phyloP scores from a whole-genome alignment of 371 early-diverging fungal species.

The Mortierella sp. region DNA sequence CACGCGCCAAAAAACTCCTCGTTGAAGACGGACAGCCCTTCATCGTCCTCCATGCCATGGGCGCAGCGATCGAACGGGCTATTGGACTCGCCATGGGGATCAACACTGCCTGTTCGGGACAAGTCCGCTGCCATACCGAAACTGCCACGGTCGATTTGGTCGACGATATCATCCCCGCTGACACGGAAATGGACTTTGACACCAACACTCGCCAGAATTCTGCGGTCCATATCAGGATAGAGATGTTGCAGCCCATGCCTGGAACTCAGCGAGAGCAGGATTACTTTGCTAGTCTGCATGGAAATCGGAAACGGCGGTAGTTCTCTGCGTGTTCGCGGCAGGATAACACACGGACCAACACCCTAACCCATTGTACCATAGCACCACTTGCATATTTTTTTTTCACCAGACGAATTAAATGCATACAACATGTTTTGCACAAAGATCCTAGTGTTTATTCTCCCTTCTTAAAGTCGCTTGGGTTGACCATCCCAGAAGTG shows the following conservation, averaged over 20 bases:
- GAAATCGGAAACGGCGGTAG: slow-evolving; percentile 26
- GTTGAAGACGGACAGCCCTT: slow-evolving; percentile 48
- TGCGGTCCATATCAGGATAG: slow-evolving; percentile 50
- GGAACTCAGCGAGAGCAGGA: slow-evolving; percentile 33
- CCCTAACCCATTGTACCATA: slow-evolving; percentile 2
- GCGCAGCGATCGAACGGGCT: slow-evolving; percentile 52
- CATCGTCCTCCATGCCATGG: slow-evolving; percentile 49
- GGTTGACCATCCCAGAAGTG: slow-evolving; percentile 5
- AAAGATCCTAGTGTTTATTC: not conserved
- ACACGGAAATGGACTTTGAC: slow-evolving; percentile 46
- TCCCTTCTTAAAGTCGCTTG: not conserved
- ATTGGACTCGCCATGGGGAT: slow-evolving; percentile 51
- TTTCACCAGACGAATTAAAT: not conserved
- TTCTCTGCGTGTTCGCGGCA: slow-evolving; percentile 2
- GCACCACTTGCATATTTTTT: not conserved
- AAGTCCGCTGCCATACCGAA: slow-evolving; percentile 55
- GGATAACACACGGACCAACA: not conserved
- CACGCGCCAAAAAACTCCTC: slow-evolving; percentile 44
- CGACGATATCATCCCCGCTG: slow-evolving; percentile 45
- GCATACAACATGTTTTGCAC: not conserved
- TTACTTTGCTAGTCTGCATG: slow-evolving; percentile 5
- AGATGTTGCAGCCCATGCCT: slow-evolving; percentile 52
- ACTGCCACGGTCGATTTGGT: slow-evolving; percentile 47
- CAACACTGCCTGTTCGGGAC: slow-evolving; percentile 44
- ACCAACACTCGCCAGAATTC: slow-evolving; percentile 51